A percentile compares a stretch with the other conserved stretches of the same genome.
Conservation (phyloP, 1,284 basidiomycete genomes). For the Apiotrichum akiyoshidainum region DNA sequence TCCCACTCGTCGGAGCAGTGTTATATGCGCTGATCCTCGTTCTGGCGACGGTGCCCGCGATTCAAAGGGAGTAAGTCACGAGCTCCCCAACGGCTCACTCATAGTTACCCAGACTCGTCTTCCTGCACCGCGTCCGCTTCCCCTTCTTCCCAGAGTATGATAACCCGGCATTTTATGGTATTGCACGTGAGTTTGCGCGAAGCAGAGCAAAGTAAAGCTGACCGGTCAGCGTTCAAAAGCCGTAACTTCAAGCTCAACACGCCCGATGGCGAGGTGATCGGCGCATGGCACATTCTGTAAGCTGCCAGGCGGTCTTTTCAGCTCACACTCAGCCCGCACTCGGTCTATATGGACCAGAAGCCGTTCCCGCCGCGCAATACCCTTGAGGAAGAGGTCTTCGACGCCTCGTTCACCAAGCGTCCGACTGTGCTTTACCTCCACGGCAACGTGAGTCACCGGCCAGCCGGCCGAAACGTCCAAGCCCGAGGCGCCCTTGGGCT, state of each 20-base stretch:
- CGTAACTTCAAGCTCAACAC: slow-evolving; percentile 69
- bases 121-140: slow-evolving; percentile 64
- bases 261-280: slow-evolving; percentile 71
- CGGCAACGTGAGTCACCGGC: slow-evolving; percentile 65
- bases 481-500: too few species aligned
- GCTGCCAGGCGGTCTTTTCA: slow-evolving; percentile 17
- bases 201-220: not conserved
- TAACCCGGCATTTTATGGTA: slow-evolving; percentile 69
- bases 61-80: slow-evolving; percentile 67
- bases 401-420: slow-evolving; percentile 57
- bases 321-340: slow-evolving; percentile 28
- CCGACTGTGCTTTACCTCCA: slow-evolving; percentile 85
- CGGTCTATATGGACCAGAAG: slow-evolving; percentile 18
- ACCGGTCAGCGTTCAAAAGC: slow-evolving; percentile 66
- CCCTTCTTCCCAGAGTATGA: slow-evolving; percentile 66
- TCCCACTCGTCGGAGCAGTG: slow-evolving; percentile 49
- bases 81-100: not conserved
- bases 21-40: slow-evolving; percentile 60
- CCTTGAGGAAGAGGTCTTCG: slow-evolving; percentile 38
- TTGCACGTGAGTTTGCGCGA: slow-evolving; percentile 64
- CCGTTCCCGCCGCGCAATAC: slow-evolving; percentile 24
- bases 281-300: slow-evolving; percentile 82
- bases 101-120: slow-evolving; percentile 54
- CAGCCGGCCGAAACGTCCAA: too few species aligned
- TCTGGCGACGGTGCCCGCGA: slow-evolving; percentile 60